Base-by-base conservation (phyloP, 345 rosid species). In the Salix purpurea region DNA sequence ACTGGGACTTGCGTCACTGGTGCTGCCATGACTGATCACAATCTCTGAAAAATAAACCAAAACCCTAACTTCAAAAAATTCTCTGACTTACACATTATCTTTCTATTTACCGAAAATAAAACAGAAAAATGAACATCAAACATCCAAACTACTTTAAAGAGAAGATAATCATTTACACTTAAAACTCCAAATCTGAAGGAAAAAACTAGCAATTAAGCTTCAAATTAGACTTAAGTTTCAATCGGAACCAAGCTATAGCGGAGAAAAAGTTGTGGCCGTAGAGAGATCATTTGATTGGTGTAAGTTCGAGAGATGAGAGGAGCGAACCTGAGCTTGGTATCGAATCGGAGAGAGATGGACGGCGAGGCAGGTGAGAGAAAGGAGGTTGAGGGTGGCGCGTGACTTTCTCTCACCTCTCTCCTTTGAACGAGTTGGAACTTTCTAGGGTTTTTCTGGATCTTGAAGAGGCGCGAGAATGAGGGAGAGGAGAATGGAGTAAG, bases 401-500 rank as follows among this genome's bases (percentile, higher is more conserved):
- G 32, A n/a, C 50, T 77, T 72, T 75, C 80, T 77, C 83, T 81
- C 78, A 76, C 81, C 82, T 75, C 83, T 61, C 73, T 46, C 74
- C 60, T 44, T 34, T 10, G 16, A 21, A 30, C 60, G n/a, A 68
- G 67, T 72, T 70, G 84, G 85, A 77, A 80, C 42, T 79, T 46
- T 76, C 85, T 89, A 88, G 95, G 95, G 91, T 89, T 91, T 86
- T 78, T 54, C 72, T 66, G 76, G 88, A 89, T 84, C 90, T 83
- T 74, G 73, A 70, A 80, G 84, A 52, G 77, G 76, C 83, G 83
- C 80, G 82, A 62, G 77, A 79, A 65, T 13, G 52, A 18, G 32
- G 65, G 21, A 32, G 15, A 16, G 9, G 18, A 30, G 62, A 44
- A 7, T 2, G n/a, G 30, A 6, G 12, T 0, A 3, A 5, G 42